Conservation (phyloP, 805 yeast genomes). For the Cyberlindnera galapagoensis region DNA sequence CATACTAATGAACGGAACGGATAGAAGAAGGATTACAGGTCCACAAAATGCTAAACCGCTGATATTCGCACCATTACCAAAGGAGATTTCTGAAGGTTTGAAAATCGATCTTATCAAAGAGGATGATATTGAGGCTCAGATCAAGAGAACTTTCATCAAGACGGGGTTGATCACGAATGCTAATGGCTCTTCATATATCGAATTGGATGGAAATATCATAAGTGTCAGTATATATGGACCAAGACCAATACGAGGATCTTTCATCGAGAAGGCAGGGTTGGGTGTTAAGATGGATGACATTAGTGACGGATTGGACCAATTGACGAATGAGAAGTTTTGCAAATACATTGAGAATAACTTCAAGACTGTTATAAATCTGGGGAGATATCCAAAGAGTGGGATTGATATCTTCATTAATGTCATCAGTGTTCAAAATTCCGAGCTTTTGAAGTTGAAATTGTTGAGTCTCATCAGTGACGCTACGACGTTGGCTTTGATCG, state of each 20-base stretch:
- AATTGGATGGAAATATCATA: conserved; percentile 40
- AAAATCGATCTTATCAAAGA: conserved; percentile 12
- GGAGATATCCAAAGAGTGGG: conserved; percentile 84
- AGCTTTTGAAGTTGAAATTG: conserved; percentile 25
- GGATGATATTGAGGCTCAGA: conserved; percentile 26
- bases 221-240: conserved; percentile 83
- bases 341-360: conserved; percentile 32
- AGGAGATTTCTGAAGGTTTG: conserved; percentile 8
- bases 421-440: conserved; percentile 37
- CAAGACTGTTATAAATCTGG: conserved; percentile 36
- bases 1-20: conserved; percentile 26
- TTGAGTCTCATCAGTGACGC: conserved; percentile 34
- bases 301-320: conserved; percentile 20
- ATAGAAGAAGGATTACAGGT: conserved; percentile 83
- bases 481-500: conserved; percentile 69
- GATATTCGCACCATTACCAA: conserved; percentile 27
- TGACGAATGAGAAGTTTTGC: conserved; percentile 41
- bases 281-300: conserved; percentile 42
- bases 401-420: conserved; percentile 73
- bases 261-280: conserved; percentile 57
- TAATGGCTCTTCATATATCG: conserved; percentile 79
- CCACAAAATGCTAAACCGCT: conserved; percentile 62
- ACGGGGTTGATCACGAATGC: conserved; percentile 65
- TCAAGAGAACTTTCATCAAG: conserved; percentile 41
- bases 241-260: conserved; percentile 72